Base-by-base conservation (phyloP, 129 eudicot genomes). In the Heracleum sosnowskyi region DNA sequence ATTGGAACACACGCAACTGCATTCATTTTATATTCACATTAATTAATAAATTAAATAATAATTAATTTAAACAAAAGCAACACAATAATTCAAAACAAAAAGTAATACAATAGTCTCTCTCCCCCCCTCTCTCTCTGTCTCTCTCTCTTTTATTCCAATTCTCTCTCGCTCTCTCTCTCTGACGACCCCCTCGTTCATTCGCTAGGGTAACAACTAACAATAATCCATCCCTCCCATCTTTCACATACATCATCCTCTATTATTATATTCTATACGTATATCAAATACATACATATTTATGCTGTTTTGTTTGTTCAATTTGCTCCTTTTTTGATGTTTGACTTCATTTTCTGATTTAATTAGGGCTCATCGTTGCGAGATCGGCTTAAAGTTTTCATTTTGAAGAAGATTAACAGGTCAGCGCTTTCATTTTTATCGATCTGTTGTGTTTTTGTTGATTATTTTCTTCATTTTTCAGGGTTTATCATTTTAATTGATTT, bases 301-400 rank as follows among this genome's bases (percentile, higher is more conserved):
- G 60, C 11, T 51, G 62, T 22, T 24, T n/a, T 24, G 9, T 57
- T 24, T 57, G 31, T 60, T 9, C 2, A 22, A 1, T n/a, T n/a
- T 24, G 33, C 16, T 57, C 29, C 0, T n/a, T 60, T 60, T 60
- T 60, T 26, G 4, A 60, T 60, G 68, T n/a, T 60, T n/a, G 68
- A 60, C 68, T 60, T 60, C 33, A 1, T 60, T 60, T 60, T n/a
- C 29, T 26, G 33, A n/a, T 60, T 60, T 0, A 60, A 1, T 9
- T 60, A 60, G 33, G 68, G 68, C 68, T 60, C 68, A 60, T 60
- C 68, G 68, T 60, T 60, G 68, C 68, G 33, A 60, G 68, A 60
- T 26, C 33, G 68, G 68, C 68, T 60, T 60, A 60, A 60, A 60
- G 68, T 60, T 60, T 60, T 13, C 29, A 60, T 60, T 60, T 60